A percentile compares a stretch with the other conserved stretches of the same genome.
These are phyloP conservation scores for Halophytophthora polymorphica DNA, from an alignment of 352 stramenopile species.

Conservation along the genomic window DNA sequence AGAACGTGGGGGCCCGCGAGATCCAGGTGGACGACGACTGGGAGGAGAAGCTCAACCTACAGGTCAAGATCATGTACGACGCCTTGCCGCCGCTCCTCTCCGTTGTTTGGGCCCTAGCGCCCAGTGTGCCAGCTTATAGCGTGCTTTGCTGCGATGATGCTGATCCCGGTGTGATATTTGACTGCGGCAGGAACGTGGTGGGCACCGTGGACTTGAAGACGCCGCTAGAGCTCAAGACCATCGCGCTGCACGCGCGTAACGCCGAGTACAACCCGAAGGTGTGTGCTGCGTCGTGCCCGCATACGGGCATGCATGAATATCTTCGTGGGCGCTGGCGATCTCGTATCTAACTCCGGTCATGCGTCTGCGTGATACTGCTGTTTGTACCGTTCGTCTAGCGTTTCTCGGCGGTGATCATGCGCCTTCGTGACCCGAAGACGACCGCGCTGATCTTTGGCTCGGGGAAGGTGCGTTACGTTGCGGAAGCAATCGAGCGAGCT, in stretches of 20 bases:
- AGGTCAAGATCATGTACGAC: slow-evolving; percentile 81
- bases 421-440: slow-evolving; percentile 94
- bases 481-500: neutral
- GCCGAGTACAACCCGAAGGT: slow-evolving; percentile 99
- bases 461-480: slow-evolving; percentile 72
- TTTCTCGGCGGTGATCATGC: slow-evolving; percentile 96
- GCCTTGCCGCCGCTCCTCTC: neutral
- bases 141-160: neutral
- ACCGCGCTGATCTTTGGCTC: slow-evolving; percentile 98
- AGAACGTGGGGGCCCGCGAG: slow-evolving; percentile 43
- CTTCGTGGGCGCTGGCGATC: too few relatives aligned
- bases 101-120: neutral
- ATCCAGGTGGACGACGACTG: slow-evolving; percentile 78
- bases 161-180: neutral
- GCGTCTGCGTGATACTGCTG: neutral
- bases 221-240: slow-evolving; percentile 95
- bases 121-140: neutral
- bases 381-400: slow-evolving; percentile 36
- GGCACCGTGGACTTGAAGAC: slow-evolving; percentile 94
- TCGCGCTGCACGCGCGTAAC: slow-evolving; percentile 96
- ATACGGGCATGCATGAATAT: too few relatives aligned
- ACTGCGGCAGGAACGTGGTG: slow-evolving; percentile 88
- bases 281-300: too few relatives aligned
- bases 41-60: slow-evolving; percentile 72
- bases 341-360: neutral